phyloP scores from a whole-genome alignment of 345 rosid species.

The Camelina hispida region DNA sequence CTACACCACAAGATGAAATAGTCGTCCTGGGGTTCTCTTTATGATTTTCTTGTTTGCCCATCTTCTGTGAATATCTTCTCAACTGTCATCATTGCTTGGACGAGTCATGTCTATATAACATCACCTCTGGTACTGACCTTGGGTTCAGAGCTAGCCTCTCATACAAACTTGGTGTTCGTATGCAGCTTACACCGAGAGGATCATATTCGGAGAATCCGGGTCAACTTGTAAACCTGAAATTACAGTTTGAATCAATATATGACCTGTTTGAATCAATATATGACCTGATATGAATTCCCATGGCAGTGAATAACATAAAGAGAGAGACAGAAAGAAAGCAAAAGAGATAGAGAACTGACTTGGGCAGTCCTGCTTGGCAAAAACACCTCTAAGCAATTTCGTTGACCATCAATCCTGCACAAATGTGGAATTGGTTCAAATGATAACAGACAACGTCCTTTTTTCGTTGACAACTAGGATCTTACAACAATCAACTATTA shows the following conservation, averaged over 20 bases:
- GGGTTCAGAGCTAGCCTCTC: conserved; percentile 27
- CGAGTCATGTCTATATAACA: conserved; percentile 4
- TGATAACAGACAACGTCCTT: conserved; percentile 13
- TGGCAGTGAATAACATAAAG: conserved; percentile 16
- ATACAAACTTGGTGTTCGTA: conserved; percentile 7
- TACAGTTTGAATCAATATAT: conserved; percentile 7
- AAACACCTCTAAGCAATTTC: conserved; percentile 74
- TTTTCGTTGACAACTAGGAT: conserved; percentile 8
- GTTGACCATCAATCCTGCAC: conserved; percentile 76
- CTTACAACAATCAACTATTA: conserved; percentile 6
- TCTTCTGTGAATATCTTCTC: neutral
- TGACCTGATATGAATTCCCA: conserved; percentile 3
- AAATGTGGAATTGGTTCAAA: conserved; percentile 29
- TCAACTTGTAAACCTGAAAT: conserved; percentile 67
- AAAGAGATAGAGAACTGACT: conserved; percentile 52
- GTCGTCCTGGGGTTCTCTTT: conserved; percentile 2
- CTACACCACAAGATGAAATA: conserved; percentile 8
- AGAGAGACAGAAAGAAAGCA: conserved; percentile 12
- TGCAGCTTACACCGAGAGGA: conserved; percentile 1
- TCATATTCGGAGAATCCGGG: conserved; percentile 70
- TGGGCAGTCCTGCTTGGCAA: conserved; percentile 93
- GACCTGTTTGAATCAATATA: conserved; percentile 5
- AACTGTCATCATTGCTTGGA: conserved; percentile 9
- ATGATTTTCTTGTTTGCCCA: neutral
- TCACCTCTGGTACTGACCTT: conserved; percentile 4